Evolutionary conservation across 1,284 basidiomycete species (phyloP), one percentile per base, ranked within the genome.

Genomic region (Leccinum pachyderme): DNA sequence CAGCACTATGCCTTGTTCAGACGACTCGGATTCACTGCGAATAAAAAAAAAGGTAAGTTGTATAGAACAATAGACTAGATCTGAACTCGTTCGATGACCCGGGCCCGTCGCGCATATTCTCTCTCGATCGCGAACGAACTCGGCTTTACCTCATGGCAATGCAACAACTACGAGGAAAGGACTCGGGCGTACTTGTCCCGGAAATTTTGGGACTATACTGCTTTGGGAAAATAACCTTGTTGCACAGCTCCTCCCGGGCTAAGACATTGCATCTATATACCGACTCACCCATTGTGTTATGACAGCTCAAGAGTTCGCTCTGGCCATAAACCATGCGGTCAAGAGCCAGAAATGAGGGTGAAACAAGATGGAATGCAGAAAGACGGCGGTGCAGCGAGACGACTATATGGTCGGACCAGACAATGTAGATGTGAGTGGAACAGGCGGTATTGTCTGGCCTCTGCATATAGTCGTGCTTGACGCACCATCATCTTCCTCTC

Each of bases 61-160:
- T 12, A 32, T 13, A 18, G n/a, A 39, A 54, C 54, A 54, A 53
- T 35, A 44, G 53, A 67, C 66, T 45, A 6, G 56, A 69, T 68
- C 65, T 63, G 31, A 55, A 41, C 27, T 35, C 39, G 12, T 29
- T 39, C 18, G 11, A 39, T 39, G 37, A 29, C 54, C 66, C 66
- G 64, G 48, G 29, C 64, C 62, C 66, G 60, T 68, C 63, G 64
- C 59, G 24, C 18, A 18, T 18, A 18, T 18, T 43, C 25, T 45
- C 15, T 43, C 27, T 49, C 29, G n/a, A 44, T 67, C 43, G 22
- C 52, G 46, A 45, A 32, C 41, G 13, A 24, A 22, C 41, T 25
- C 13, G 24, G 43, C 31, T 47, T 51, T 44, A 24, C 39, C 27
- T 15, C 24, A 15, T 48, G 8, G 51, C 15, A 25, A 12, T 48